Base-by-base conservation (phyloP, 129 eudicot genomes). In the Solidago caesia region DNA sequence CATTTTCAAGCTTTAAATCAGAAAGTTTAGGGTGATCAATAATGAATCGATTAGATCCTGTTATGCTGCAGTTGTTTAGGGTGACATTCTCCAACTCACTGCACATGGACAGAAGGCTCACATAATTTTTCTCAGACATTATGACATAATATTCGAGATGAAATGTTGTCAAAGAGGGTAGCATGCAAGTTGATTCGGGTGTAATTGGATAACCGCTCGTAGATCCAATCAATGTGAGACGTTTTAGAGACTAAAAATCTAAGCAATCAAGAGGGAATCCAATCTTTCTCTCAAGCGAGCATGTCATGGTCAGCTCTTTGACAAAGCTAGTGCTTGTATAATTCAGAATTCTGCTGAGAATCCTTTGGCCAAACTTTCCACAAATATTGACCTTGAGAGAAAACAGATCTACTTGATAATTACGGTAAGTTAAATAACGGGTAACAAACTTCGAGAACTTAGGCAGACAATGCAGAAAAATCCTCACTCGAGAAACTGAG, bases 31-130 rank as follows among this genome's bases (percentile, higher is more conserved):
- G 16, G 42, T 43, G 65, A 57, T 11, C n/a, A 15, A 60, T 27
- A 3, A 25, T 33, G 15, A 67, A 67, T 21, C 16, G 1, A 16
- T 25, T 5, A 1, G 7, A 26, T 9, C 43, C 42, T 5, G 8
- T 41, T 13, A 64, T 11, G 57, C 15, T 21, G 57, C 69, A 73
- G 33, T 44, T 4, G 5, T 7, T 73, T 9, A 73, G 41, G 56
- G 77, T 46, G 60, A 74, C 70, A 74, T 48, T 49, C 61, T 15
- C 62, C 78, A 74, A 39, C 12, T 45, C 48, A 15, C 25, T 52
- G 43, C 46, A 62, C 39, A 45, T 62, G 61, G 21, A 26, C 25
- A 74, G 27, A 64, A 74, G 39, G 21, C 21, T 21, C 21, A 21
- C 21, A 47, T 2, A 7, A 53, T 53, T 14, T 13, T 6, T 14